Base-by-base conservation (phyloP, 2,329 filamentous ascomycete genomes). In the Aspergillus fumigatiaffinis region DNA sequence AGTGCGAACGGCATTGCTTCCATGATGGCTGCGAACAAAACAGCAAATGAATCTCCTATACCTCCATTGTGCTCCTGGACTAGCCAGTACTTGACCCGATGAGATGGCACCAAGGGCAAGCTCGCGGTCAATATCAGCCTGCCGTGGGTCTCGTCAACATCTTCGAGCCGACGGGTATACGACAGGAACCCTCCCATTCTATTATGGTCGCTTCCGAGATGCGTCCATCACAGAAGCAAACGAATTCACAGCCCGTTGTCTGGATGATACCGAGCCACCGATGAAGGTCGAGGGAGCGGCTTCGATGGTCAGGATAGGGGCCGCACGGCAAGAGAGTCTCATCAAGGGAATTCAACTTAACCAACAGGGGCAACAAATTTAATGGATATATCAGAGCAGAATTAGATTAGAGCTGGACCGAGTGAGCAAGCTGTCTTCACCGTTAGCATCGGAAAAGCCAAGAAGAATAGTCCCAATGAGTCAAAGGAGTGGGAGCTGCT, bases 161-260 rank as follows among this genome's bases (percentile, higher is more conserved):
- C 49, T 80, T 84, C 67, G 77, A 84, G 63, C 52, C 77, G 0
- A 75, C 66, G 1, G 84, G 84, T 3, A 78, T 88, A 25, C 77
- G 82, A 38, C 83, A 87, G 5, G 25, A 69, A 81, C 87, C n/a
- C 83, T 84, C 0, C 74, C 77, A 44, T 79, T 84, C 61, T 88
- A 87, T 68, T 87, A 84, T 67, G 85, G 82, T 46, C 75, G 85
- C 0, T 88, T 88, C 65, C 78, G 83, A 61, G 73, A 82, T 26
- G 85, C 86, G 0, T 88, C 88, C 66, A 80, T 85, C n/a, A 80
- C 74, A 12, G 85, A 89, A 72, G 81, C 82, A 5, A 82, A 85
- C 56, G 84, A 87, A 71, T 88, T 88, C 61, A 84, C 84, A 0
- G 82, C 79, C 12, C 78, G 76, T 17, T 83, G 84, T 56, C 70